These are phyloP conservation scores for Annulohypoxylon stygium DNA, from an alignment of 495 filamentous ascomycete genomes.

Conservation along the genomic window DNA sequence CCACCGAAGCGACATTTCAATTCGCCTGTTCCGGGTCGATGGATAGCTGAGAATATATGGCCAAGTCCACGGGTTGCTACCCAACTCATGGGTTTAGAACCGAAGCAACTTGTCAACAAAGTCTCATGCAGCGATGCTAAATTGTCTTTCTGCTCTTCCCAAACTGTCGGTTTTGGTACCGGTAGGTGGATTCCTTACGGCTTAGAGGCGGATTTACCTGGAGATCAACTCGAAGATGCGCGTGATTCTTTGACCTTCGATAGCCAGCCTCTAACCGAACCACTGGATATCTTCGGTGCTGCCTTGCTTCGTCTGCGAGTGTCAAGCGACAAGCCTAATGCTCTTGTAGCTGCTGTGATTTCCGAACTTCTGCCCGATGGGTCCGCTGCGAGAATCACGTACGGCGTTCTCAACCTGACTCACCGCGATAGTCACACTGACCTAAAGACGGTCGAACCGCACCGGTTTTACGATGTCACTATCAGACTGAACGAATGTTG, in stretches of 20 bases:
- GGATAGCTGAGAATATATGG: neutral
- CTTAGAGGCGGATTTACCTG: neutral
- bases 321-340: neutral
- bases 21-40: neutral
- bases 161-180: neutral
- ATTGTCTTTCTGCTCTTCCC: neutral
- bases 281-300: neutral
- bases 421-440: neutral
- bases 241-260: neutral
- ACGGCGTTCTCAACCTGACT: neutral
- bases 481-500: neutral
- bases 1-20: neutral
- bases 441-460: neutral
- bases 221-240: neutral
- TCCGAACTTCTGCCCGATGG: neutral
- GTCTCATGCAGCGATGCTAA: neutral
- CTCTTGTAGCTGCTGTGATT: neutral
- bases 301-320: neutral
- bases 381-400: neutral
- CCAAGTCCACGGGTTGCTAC: neutral
- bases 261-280: neutral
- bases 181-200: neutral
- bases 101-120: neutral
- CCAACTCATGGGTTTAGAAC: neutral
- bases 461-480: neutral